A percentile compares a stretch with the other conserved stretches of the same genome.
Conservation (phyloP, 139 green algal genomes). For the Chloropicon primus region DNA sequence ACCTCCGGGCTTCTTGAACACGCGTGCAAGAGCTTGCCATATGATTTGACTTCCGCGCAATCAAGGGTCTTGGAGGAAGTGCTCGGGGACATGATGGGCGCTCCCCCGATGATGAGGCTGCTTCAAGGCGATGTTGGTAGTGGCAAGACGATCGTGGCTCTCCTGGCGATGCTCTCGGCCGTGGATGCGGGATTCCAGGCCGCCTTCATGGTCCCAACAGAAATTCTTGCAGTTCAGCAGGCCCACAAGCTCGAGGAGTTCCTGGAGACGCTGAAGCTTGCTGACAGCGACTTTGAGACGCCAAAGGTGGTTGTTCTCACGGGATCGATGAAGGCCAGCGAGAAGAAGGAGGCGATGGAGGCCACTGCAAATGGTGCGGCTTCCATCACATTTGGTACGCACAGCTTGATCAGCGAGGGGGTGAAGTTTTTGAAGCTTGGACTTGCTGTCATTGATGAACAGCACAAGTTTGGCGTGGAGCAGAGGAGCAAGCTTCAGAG, state of each 20-base stretch:
- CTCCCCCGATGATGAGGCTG: constrained; percentile 61
- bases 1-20: not conserved
- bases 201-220: constrained; percentile 82
- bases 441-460: constrained; percentile 85
- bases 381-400: constrained; percentile 72
- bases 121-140: constrained; percentile 86
- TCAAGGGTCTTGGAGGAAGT: constrained; percentile 29
- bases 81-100: constrained; percentile 30
- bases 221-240: constrained; percentile 44
- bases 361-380: not conserved
- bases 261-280: constrained; percentile 10
- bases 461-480: constrained; percentile 85
- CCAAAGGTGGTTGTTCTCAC: constrained; percentile 22
- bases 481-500: constrained; percentile 52
- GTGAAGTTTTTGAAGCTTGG: constrained; percentile 58
- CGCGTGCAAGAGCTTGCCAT: constrained; percentile 20
- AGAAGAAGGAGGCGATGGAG: constrained; percentile 11
- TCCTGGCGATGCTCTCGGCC: constrained; percentile 59
- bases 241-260: constrained; percentile 1
- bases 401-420: constrained; percentile 36
- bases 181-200: constrained; percentile 31
- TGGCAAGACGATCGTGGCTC: constrained; percentile 84
- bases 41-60: constrained; percentile 36
- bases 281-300: not conserved
- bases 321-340: constrained; percentile 7